Evolutionary conservation across 257 asterid genomes (phyloP).

Genomic region (Nicotiana undulata): DNA sequence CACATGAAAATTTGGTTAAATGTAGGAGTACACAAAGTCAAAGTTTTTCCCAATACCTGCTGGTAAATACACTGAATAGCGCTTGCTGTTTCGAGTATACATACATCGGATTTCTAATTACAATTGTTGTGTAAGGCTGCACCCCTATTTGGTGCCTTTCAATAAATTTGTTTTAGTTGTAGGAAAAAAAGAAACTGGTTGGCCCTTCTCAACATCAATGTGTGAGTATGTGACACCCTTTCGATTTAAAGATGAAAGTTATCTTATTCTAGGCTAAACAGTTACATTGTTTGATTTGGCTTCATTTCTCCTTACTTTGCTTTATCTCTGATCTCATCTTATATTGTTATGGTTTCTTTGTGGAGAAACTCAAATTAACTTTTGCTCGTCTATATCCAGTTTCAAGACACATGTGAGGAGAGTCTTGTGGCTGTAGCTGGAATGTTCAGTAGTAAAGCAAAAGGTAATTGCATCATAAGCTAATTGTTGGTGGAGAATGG

Average conservation of each 20-base stretch:
- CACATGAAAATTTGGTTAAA: not conserved
- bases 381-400: slow-evolving; percentile 37
- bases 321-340: not conserved
- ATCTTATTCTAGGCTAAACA: not conserved
- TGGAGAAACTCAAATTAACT: not conserved
- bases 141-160: not conserved
- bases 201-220: not conserved
- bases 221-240: not conserved
- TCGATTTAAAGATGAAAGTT: not conserved
- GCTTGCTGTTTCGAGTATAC: not conserved
- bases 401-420: slow-evolving; percentile 93
- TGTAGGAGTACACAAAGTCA: not conserved
- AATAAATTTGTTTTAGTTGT: not conserved
- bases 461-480: slow-evolving; percentile 44
- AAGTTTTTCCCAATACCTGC: not conserved
- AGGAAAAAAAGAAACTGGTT: not conserved
- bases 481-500: not conserved
- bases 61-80: not conserved
- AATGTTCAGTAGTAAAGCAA: slow-evolving; percentile 98
- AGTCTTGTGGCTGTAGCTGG: slow-evolving; percentile 99
- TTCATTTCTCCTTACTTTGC: not conserved
- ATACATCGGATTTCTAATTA: not conserved
- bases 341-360: not conserved
- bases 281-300: not conserved
- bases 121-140: not conserved